These are phyloP conservation scores for Citrullus colocynthis DNA, from an alignment of 306 rosid genomes.

Conservation along the genomic window DNA sequence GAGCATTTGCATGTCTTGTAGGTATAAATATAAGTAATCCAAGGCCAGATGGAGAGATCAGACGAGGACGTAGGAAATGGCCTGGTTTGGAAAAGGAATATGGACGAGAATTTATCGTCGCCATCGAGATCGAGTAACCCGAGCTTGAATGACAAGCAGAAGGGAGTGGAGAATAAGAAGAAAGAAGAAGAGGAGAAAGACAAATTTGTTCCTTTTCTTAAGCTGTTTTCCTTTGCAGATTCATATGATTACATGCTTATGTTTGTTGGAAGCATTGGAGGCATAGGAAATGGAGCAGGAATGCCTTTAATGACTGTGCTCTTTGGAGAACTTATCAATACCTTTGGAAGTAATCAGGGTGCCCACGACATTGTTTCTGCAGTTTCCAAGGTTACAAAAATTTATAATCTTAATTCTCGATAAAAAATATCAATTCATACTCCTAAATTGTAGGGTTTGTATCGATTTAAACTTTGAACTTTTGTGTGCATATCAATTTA, in stretches of 20 bases:
- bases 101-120: neutral
- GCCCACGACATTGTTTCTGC: slow-evolving; percentile 22
- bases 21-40: neutral
- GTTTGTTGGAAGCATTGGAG: slow-evolving; percentile 46
- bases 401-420: too few relatives aligned
- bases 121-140: neutral
- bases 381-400: slow-evolving; percentile 39
- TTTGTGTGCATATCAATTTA: too few relatives aligned
- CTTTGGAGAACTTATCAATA: slow-evolving; percentile 41
- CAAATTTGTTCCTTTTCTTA: slow-evolving; percentile 40
- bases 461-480: too few relatives aligned
- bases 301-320: slow-evolving; percentile 46
- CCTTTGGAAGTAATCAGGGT: slow-evolving; percentile 38
- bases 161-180: neutral
- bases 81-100: neutral
- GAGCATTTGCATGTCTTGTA: too few relatives aligned
- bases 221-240: slow-evolving; percentile 75
- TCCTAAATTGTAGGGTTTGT: too few relatives aligned
- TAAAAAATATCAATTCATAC: too few relatives aligned
- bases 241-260: slow-evolving; percentile 39
- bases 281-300: slow-evolving; percentile 43
- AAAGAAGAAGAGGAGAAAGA: slow-evolving; percentile 17
- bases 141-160: neutral
- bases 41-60: neutral
- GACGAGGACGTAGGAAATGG: neutral